Evolutionary conservation across 2,329 filamentous ascomycete genomes (phyloP), one percentile per base, ranked within the genome.

Genomic region (Colletotrichum brevisporum): DNA sequence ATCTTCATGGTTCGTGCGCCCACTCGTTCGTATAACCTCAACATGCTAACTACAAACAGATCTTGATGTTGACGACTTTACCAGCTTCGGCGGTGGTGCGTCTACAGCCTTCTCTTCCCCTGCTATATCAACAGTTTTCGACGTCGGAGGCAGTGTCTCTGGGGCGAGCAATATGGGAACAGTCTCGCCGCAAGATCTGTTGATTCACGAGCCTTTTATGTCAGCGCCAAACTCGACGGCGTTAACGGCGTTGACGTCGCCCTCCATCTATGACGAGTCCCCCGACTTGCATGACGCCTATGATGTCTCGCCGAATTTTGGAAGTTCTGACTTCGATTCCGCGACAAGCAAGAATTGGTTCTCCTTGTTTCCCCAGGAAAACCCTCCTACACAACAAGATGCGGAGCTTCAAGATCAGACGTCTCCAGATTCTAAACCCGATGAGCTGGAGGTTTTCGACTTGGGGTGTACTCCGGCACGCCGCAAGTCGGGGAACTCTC

Each of bases 221-320:
- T 97, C 94, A 71, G 90, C 94, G 45, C 94, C 94, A 36, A 93
- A 93, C 76, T 97, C 94, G 2, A 87, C 91, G 54, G 90, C 93
- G 41, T 90, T 96, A 77, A 97, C 94, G 43, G 90, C 94, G 72
- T 78, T 97, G 80, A 97, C 94, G 66, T 96, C 94, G 69, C 94
- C 94, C 52, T 93, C 92, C n/a, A 85, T 90, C 66, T 91, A 90
- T 75, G 88, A 92, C 77, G 92, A 91, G 75, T 97, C 94, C 60
- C 94, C 94, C 12, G 91, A 90, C 67, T 90, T 91, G 76, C 80
- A 80, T 71, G 91, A 93, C 74, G 87, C 86, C 77, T 94, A 90
- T 75, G 90, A 96, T 76, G 90, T 92, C 18, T 97, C 59, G 31
- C 59, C 59, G 12, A 54, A 62, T 16, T 62, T 62, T 18, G 39